Evolutionary conservation across 177 flowering plant genomes (phyloP).

Genomic region (Tripterygium wilfordii): DNA sequence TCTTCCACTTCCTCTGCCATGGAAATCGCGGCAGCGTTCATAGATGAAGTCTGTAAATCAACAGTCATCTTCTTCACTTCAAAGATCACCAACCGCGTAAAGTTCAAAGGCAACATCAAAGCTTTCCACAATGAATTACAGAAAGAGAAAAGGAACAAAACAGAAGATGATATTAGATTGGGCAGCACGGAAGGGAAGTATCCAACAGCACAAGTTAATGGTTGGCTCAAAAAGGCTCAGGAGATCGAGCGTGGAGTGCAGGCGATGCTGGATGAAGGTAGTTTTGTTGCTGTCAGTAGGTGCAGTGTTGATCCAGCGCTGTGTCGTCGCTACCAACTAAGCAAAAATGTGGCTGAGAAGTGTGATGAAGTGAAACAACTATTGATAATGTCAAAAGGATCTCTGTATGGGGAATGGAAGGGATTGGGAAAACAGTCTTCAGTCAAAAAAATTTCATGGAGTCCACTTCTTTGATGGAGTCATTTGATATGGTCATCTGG

Average conservation of each 20-base stretch:
- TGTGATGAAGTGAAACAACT: slow-evolving; percentile 7
- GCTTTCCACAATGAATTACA: neutral
- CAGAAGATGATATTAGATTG: neutral
- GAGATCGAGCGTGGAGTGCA: slow-evolving; percentile 16
- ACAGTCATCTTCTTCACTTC: neutral
- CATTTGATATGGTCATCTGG: slow-evolving; percentile 33
- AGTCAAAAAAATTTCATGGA: slow-evolving; percentile 20
- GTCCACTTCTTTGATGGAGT: slow-evolving; percentile 5
- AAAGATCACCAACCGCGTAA: neutral
- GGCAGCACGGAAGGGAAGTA: slow-evolving; percentile 1
- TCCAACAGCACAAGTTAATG: slow-evolving; percentile 6
- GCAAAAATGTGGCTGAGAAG: slow-evolving; percentile 13
- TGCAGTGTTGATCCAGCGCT: neutral
- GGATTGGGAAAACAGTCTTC: slow-evolving; percentile 34
- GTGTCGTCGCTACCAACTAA: slow-evolving; percentile 9
- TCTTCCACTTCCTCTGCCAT: too few species aligned
- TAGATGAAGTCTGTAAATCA: neutral
- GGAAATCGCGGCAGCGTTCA: too few species aligned
- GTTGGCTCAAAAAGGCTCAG: slow-evolving; percentile 22
- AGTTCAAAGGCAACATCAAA: slow-evolving; percentile 2
- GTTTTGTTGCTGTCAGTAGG: slow-evolving; percentile 1
- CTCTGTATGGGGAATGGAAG: slow-evolving; percentile 33
- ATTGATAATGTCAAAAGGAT: slow-evolving; percentile 19
- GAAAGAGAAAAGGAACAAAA: neutral
- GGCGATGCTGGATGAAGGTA: slow-evolving; percentile 4